Percentiles rank a stretch among this genome's conserved stretches.
Evolutionary conservation across 306 rosid species (phyloP).

Genomic region (Cicer cuneatum): DNA sequence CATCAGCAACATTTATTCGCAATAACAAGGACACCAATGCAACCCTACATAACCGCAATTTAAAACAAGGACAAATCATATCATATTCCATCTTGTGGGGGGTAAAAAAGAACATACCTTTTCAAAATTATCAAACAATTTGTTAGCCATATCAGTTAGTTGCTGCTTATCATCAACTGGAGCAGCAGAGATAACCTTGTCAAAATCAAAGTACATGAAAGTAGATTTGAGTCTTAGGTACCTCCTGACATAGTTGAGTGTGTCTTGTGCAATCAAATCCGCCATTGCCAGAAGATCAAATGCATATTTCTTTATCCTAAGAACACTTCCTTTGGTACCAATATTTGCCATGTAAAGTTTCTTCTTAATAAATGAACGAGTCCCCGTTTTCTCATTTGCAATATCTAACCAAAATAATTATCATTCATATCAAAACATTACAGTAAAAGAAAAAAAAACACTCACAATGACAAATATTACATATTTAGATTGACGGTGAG

Average conservation of each 20-base stretch:
- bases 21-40: not conserved
- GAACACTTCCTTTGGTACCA: conserved; percentile 71
- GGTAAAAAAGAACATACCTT: conserved; percentile 53
- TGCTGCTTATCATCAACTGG: conserved; percentile 67
- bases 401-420: conserved; percentile 57
- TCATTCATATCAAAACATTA: conserved; percentile 5
- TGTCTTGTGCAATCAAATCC: conserved; percentile 74
- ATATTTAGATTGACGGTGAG: too few relatives aligned
- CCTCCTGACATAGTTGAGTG: conserved; percentile 77
- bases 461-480: not conserved
- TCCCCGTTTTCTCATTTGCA: conserved; percentile 80
- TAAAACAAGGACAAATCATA: not conserved
- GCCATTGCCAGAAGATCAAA: conserved; percentile 93
- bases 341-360: conserved; percentile 75
- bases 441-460: not conserved
- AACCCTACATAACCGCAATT: not conserved
- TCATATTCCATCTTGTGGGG: not conserved
- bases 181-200: conserved; percentile 77
- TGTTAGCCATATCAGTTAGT: conserved; percentile 73
- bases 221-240: conserved; percentile 84
- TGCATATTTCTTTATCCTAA: conserved; percentile 71
- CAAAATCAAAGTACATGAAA: conserved; percentile 86
- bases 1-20: not conserved
- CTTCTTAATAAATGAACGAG: conserved; percentile 78
- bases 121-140: conserved; percentile 81